A percentile compares a stretch with the other conserved stretches of the same genome.
Conservation (phyloP, 257 asterid species). For the Solanum chiquidenum region DNA sequence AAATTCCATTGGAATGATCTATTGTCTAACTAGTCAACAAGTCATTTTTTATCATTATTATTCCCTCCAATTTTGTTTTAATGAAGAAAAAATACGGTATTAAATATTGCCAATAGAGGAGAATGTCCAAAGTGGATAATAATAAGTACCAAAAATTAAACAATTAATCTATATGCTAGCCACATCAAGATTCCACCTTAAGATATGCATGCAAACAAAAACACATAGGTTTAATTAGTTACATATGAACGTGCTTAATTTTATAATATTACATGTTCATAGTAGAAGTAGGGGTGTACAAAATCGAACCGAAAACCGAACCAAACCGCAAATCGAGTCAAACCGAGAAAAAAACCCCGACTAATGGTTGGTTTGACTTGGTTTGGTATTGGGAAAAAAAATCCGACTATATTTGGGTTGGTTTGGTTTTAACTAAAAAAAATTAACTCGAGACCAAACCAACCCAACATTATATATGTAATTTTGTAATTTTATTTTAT, state of each 20-base stretch:
- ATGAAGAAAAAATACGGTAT: neutral
- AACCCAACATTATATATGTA: too few species aligned
- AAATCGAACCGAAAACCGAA: too few species aligned
- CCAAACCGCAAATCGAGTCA: too few species aligned
- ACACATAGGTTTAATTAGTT: neutral
- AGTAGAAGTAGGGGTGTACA: neutral
- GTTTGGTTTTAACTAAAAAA: too few species aligned
- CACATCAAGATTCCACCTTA: conserved; percentile 8
- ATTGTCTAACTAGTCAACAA: neutral
- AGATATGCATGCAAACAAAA: neutral
- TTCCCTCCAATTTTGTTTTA: neutral
- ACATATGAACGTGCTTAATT: neutral
- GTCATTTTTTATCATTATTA: neutral
- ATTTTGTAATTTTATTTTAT: too few species aligned
- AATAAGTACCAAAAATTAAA: neutral
- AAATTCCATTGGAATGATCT: neutral
- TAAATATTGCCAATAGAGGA: neutral
- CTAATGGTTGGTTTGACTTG: too few species aligned
- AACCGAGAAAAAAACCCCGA: too few species aligned
- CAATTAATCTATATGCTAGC: conserved; percentile 1
- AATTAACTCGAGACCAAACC: too few species aligned
- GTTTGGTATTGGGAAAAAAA: too few species aligned
- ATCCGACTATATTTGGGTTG: too few species aligned
- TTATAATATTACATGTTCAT: neutral
- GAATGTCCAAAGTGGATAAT: neutral